phyloP scores from a whole-genome alignment of 2,329 filamentous ascomycete species.

The Calonectria hawksworthii region DNA sequence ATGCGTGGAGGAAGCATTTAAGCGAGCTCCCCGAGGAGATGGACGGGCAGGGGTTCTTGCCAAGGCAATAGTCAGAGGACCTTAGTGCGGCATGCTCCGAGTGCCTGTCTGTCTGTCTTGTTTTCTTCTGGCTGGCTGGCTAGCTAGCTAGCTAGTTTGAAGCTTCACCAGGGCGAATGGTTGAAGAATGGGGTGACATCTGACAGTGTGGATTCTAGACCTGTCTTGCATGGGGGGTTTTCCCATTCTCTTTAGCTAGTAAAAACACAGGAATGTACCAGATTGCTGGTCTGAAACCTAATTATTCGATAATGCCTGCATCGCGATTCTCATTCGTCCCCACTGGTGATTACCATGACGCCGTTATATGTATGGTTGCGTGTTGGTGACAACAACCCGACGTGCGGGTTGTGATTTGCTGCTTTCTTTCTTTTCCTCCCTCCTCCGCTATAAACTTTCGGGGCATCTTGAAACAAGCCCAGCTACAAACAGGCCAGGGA shows the following conservation, averaged over 20 bases:
- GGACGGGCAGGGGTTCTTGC: not conserved
- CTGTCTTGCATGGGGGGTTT: not conserved
- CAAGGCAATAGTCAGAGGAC: not conserved
- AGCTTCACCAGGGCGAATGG: not conserved
- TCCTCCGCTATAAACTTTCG: not conserved
- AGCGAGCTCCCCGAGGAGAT: constrained; percentile 23
- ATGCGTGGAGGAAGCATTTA: constrained; percentile 33
- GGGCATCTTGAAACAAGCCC: not conserved
- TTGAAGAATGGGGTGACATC: not conserved
- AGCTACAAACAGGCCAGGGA: not conserved
- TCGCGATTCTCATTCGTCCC: not conserved
- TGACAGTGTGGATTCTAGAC: not conserved
- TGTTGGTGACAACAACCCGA: not conserved
- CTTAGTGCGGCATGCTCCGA: not conserved
- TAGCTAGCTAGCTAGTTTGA: not conserved
- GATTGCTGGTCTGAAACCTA: not conserved
- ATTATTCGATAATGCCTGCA: not conserved
- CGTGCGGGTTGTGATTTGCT: not conserved
- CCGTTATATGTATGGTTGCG: not conserved
- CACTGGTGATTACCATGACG: not conserved
- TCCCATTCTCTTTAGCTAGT: not conserved
- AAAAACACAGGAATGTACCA: not conserved
- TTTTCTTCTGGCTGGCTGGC: not conserved
- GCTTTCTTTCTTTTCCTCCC: not conserved
- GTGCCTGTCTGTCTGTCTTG: not conserved